phyloP scores from a whole-genome alignment of 768 basidiomycete genomes.

The Favolaschia claudopus region DNA sequence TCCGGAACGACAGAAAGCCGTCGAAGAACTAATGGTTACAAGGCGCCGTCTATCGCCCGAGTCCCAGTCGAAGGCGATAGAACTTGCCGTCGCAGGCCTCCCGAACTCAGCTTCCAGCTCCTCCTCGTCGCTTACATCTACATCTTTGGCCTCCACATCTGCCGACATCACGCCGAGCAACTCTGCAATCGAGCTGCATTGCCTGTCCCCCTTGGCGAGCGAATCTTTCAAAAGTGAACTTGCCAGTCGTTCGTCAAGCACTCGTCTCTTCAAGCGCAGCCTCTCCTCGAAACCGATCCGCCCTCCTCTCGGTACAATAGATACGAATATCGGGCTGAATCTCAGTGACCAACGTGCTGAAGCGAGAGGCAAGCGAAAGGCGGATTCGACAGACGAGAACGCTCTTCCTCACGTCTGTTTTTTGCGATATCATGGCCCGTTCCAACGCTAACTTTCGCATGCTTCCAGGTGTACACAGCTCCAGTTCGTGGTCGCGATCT shows the following conservation, averaged over 20 bases:
- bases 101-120: neutral
- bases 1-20: constrained; percentile 45
- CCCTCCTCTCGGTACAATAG: constrained; percentile 18
- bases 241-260: constrained; percentile 13
- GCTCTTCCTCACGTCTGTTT: neutral
- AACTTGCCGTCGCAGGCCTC: neutral
- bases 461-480: neutral
- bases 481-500: constrained; percentile 16
- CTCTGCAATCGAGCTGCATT: constrained; percentile 9
- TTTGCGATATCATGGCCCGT: neutral
- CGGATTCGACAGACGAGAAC: constrained; percentile 7
- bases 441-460: neutral
- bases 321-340: constrained; percentile 9
- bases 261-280: constrained; percentile 17
- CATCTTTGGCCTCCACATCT: neutral
- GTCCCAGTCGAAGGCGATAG: constrained; percentile 19
- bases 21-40: constrained; percentile 45
- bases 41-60: constrained; percentile 29
- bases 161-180: constrained; percentile 6
- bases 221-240: constrained; percentile 35
- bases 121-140: neutral
- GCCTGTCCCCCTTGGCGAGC: constrained; percentile 37
- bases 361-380: constrained; percentile 3
- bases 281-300: constrained; percentile 16
- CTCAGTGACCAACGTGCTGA: neutral